Base-by-base conservation (phyloP, 2,329 filamentous ascomycete species). In the Claviceps purpurea region DNA sequence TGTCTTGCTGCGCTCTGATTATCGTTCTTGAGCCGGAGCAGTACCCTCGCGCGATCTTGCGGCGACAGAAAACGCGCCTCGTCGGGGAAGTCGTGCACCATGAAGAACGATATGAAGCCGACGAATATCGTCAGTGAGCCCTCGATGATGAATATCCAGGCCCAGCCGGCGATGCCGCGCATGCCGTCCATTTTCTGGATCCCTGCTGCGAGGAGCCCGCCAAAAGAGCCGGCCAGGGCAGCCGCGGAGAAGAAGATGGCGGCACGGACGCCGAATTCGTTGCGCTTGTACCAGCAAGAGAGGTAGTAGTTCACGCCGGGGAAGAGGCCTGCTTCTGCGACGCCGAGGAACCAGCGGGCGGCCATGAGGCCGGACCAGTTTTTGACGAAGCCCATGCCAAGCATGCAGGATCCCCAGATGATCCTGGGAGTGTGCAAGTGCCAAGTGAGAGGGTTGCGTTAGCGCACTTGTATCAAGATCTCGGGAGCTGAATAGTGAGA, bases 161-260 rank as follows among this genome's bases (percentile, higher is more conserved):
- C 73, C 78, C 80, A 84, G 20, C 79, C 80, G 4, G 70, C 63
- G 26, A 73, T 68, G 1, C 74, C 74, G 2, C 74, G 76, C 10
- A 84, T 68, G 1, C 84, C 83, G 55, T 82, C 71, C 81, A 89
- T 86, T 48, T 81, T 74, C 40, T 78, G 76, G 56, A 89, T 89
- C 1, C 77, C 85, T 2, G 84, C 84, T 0, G 85, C 85, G 3
- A 89, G 73, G 1, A 89, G 75, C 3, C 85, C 85, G 61, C 84
- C 85, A 56, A 89, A 89, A 0, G 83, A 89, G 1, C 88, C 88
- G 0, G 87, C 84, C 0, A 93, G 68, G 0, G 88, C 86, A 0
- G 88, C 87, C 0, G 87, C 85, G 0, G 85, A 89, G 71, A 93
- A 94, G 72, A 93, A 91, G 52, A 89, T 80, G 14, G 87, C 85